A percentile compares a stretch with the other conserved stretches of the same genome.
These are phyloP conservation scores for Solanum chmielewskii DNA, from an alignment of 257 asterid species.

Conservation along the genomic window DNA sequence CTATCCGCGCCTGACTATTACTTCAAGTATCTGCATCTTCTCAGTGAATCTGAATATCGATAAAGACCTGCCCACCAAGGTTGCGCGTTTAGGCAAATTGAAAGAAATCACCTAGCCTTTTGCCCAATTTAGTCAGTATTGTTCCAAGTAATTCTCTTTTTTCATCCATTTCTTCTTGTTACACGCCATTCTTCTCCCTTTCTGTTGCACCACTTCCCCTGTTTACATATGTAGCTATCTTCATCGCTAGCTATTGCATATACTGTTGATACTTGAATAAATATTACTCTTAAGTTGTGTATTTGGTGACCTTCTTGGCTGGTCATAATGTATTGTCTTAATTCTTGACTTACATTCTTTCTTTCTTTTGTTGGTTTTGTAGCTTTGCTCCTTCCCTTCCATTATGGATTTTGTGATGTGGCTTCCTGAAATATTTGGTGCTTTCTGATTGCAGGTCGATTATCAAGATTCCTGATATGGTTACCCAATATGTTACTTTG, in stretches of 20 bases:
- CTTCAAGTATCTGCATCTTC: neutral
- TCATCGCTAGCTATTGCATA: neutral
- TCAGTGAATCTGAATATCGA: neutral
- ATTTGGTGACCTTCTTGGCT: neutral
- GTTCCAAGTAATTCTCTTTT: neutral
- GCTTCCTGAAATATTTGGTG: neutral
- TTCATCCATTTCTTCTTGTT: neutral
- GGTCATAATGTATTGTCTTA: neutral
- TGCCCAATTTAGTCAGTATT: neutral
- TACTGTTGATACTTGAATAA: neutral
- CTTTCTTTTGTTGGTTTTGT: neutral
- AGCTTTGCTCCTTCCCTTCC: neutral
- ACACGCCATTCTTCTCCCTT: neutral
- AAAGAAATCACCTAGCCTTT: neutral
- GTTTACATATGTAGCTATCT: neutral
- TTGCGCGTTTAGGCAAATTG: neutral
- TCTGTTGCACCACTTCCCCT: neutral
- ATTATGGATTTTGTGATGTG: neutral
- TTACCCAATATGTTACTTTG: constrained; percentile 16
- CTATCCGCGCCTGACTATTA: neutral
- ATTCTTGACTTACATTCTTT: neutral
- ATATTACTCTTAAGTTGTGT: neutral
- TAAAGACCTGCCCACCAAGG: neutral
- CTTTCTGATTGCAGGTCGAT: constrained; percentile 48
- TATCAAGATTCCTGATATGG: constrained; percentile 46